phyloP scores from a whole-genome alignment of 108 stramenopile species.

The Cyclostephanos invisitatus region DNA sequence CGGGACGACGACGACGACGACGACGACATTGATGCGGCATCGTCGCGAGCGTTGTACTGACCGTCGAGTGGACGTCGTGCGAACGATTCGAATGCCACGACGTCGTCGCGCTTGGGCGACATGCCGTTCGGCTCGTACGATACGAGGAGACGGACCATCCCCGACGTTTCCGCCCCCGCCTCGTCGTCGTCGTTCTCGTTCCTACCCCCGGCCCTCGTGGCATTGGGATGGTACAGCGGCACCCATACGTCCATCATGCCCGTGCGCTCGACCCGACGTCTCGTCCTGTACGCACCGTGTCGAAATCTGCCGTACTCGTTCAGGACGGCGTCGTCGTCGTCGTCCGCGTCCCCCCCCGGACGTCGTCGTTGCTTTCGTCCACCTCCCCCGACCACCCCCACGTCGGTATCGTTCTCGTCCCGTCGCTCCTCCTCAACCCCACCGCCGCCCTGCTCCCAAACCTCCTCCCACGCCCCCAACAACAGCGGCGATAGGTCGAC shows the following conservation, averaged over 20 bases:
- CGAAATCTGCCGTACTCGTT: constrained; percentile 33
- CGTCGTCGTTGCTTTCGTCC: background rate
- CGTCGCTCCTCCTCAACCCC: background rate
- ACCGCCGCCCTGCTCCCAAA: constrained; percentile 46
- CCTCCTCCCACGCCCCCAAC: constrained; percentile 58
- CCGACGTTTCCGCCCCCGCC: constrained; percentile 21
- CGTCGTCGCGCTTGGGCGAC: constrained; percentile 67
- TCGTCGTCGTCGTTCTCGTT: constrained; percentile 4
- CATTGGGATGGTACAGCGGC: constrained; percentile 46
- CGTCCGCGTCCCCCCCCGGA: background rate
- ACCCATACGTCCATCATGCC: constrained; percentile 60
- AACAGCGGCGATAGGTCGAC: constrained; percentile 73
- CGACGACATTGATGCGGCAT: background rate
- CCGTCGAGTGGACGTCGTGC: constrained; percentile 57
- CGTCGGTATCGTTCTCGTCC: background rate
- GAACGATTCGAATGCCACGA: constrained; percentile 83
- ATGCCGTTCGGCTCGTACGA: constrained; percentile 80
- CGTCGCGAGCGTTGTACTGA: background rate
- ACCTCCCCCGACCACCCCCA: background rate
- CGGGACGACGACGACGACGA: background rate
- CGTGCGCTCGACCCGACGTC: constrained; percentile 32
- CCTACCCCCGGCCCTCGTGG: background rate
- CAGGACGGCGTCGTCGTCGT: constrained; percentile 14
- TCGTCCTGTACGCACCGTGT: background rate
- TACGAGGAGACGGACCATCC: constrained; percentile 68